phyloP scores from a whole-genome alignment of 139 green algal genomes.

The Coccomyxa sp. region DNA sequence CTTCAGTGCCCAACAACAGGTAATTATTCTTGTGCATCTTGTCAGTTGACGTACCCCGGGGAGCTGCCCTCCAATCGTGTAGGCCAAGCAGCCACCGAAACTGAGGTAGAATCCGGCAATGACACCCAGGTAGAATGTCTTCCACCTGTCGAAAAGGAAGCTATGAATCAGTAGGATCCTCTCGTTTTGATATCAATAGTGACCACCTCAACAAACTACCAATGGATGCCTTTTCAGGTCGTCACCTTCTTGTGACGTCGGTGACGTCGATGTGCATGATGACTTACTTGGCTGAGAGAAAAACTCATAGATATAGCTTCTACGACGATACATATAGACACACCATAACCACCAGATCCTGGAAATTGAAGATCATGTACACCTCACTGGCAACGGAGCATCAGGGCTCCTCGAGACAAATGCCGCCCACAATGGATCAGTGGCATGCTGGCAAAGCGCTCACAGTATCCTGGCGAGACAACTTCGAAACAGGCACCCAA shows the following conservation, averaged over 20 bases:
- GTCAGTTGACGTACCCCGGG: background rate
- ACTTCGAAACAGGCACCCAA: no score
- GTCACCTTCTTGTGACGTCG: no score
- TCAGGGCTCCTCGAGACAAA: no score
- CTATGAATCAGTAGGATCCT: no score
- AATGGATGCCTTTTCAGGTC: no score
- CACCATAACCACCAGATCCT: background rate
- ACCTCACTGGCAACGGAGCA: no score
- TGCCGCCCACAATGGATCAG: no score
- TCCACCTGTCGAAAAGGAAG: constrained; percentile 1
- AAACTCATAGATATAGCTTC: background rate
- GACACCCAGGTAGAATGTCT: constrained; percentile 18
- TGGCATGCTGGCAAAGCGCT: no score
- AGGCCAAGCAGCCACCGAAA: constrained; percentile 5
- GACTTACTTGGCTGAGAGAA: background rate
- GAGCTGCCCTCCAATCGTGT: constrained; percentile 11
- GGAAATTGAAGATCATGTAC: background rate
- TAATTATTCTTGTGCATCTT: background rate
- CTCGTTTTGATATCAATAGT: no score
- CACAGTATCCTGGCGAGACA: no score
- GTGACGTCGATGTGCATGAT: no score
- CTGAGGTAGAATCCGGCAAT: constrained; percentile 13
- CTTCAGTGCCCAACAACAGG: background rate
- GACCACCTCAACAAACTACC: no score
- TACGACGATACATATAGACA: background rate